Evolutionary conservation across 768 basidiomycete species (phyloP), one percentile per base, ranked within the genome.

Genomic region (Kwoniella bestiolae): DNA sequence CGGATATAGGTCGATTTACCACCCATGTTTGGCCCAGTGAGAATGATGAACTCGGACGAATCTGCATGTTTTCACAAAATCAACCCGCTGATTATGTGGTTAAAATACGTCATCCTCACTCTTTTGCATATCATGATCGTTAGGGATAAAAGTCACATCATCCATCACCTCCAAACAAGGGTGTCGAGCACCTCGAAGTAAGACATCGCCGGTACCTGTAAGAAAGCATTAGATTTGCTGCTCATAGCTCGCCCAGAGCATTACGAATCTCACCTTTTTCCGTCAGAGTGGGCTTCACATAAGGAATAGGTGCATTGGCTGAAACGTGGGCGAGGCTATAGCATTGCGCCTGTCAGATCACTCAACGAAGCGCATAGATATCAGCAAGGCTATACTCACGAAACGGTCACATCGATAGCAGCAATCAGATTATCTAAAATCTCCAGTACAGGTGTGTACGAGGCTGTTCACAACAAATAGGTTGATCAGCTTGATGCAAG

Each of bases 21-120:
- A 57, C 96, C 96, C 91, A 97, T 97, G 81, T 99, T 99, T 0
- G 96, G 96, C 5, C 96, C 96, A 23, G 95, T 97, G 71, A 98
- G 94, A 60, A 98, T 94, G 67, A 92, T 89, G 82, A 99, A 94
- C 80, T 97, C 95, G 70, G 91, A 92, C 66, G 88, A 84, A 59
- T 86, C 91, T 91, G 64, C 25, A 52, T 38, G 44, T 23, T 56
- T n/a, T n/a, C n/a, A n/a, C n/a, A n/a, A n/a, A n/a, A n/a, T n/a
- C n/a, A n/a, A n/a, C 51, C 21, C 34, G 28, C 34, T 9, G 18
- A 21, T 28, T 21, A 41, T 5, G 32, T n/a, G 34, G n/a, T 7
- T 5, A 4, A 18, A n/a, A 35, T 21, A 14, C 35, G n/a, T 23
- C 12, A 16, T 23, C 35, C 12, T 21, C 23, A 5, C 91, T 88